Percentiles rank a stretch among this genome's conserved stretches.
phyloP scores from a whole-genome alignment of 306 rosid species.

The Citrullus mucosospermus region DNA sequence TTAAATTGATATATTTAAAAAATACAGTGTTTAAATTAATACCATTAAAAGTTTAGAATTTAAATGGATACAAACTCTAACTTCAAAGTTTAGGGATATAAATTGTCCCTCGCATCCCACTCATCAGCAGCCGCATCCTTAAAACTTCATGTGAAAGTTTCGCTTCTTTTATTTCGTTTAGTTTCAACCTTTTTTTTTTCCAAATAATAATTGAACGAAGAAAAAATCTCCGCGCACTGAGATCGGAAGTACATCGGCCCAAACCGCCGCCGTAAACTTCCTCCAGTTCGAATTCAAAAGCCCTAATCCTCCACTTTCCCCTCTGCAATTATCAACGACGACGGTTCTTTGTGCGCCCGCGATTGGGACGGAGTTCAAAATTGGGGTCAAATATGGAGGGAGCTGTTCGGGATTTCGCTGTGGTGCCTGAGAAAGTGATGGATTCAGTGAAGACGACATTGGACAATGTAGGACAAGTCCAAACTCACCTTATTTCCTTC shows the following conservation, averaged over 20 bases:
- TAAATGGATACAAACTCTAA: too few relatives aligned
- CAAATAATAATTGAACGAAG: too few relatives aligned
- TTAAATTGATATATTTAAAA: too few relatives aligned
- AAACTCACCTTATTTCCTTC: conserved; percentile 28
- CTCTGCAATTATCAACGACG: background rate
- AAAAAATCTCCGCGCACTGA: background rate
- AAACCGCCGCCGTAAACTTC: background rate
- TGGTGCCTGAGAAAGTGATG: conserved; percentile 52
- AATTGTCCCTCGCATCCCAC: too few relatives aligned
- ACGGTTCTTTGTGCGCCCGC: background rate
- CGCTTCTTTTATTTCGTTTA: too few relatives aligned
- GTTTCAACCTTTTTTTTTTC: too few relatives aligned
- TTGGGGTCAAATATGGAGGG: conserved; percentile 28
- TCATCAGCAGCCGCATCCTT: too few relatives aligned
- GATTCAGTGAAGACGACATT: conserved; percentile 48
- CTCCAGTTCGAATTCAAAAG: background rate
- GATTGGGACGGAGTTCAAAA: background rate
- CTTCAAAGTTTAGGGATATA: too few relatives aligned
- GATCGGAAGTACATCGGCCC: background rate
- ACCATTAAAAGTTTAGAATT: too few relatives aligned
- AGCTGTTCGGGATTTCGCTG: conserved; percentile 23
- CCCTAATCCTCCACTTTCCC: background rate
- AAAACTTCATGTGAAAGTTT: too few relatives aligned
- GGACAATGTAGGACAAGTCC: conserved; percentile 32
- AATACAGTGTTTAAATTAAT: too few relatives aligned